Evolutionary conservation across 2,329 filamentous ascomycete genomes (phyloP).

Genomic region (Fusarium subglutinans): DNA sequence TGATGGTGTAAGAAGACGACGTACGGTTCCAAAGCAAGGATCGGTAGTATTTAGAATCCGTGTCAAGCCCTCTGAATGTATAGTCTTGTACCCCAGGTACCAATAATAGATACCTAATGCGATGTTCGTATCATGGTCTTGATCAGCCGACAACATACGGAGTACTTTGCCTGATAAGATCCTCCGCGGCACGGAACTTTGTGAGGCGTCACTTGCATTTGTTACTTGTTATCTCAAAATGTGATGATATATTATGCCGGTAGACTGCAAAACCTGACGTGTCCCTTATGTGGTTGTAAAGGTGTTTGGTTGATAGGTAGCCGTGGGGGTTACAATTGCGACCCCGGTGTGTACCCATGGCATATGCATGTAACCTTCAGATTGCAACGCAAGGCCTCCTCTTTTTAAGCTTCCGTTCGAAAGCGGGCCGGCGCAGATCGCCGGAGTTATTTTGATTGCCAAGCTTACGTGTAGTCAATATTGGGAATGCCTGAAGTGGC

Average conservation of each 20-base stretch:
- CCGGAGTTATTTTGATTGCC: neutral
- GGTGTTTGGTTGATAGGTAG: accelerated
- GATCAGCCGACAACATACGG: too few species aligned
- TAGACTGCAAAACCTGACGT: accelerated
- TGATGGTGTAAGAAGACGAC: accelerated
- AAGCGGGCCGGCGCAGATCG: neutral
- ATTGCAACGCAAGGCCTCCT: neutral
- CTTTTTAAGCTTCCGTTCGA: neutral
- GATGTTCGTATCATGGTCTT: accelerated
- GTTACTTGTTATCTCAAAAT: accelerated
- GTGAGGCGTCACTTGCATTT: accelerated
- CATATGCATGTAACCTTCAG: neutral
- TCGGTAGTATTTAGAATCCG: accelerated
- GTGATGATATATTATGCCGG: neutral
- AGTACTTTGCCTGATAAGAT: accelerated
- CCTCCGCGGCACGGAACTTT: too few species aligned
- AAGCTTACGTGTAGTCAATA: neutral
- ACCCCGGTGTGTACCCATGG: neutral
- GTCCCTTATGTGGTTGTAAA: neutral
- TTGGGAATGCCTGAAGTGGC: neutral
- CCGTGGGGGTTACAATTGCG: neutral
- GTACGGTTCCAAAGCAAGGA: accelerated
- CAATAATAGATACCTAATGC: accelerated
- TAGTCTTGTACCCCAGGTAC: accelerated
- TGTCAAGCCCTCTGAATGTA: accelerated